These are phyloP conservation scores for Adiantum capillusveneris DNA, from an alignment of 75 land plant genomes.

Conservation along the genomic window DNA sequence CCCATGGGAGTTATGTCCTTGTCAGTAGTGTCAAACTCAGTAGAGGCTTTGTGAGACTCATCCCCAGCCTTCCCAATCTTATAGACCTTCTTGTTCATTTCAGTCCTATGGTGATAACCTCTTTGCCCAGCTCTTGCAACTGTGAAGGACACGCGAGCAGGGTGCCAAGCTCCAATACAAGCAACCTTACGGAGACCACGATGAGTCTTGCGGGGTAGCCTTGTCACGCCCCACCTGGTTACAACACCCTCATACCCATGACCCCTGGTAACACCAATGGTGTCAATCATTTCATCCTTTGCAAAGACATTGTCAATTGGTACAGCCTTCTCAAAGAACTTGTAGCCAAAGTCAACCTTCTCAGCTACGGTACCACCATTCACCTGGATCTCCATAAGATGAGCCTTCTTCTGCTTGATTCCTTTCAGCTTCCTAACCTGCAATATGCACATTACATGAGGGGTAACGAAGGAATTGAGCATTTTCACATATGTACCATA, in stretches of 20 bases:
- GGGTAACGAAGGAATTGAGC: too few relatives aligned
- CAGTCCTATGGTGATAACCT: slow-evolving; percentile 84
- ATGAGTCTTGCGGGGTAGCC: slow-evolving; percentile 76
- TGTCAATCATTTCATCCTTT: slow-evolving; percentile 94
- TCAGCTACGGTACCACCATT: slow-evolving; percentile 72
- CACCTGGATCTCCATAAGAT: slow-evolving; percentile 88
- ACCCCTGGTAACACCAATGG: slow-evolving; percentile 84
- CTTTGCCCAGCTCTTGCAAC: slow-evolving; percentile 89
- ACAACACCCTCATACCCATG: slow-evolving; percentile 96
- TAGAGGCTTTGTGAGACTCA: slow-evolving; percentile 55
- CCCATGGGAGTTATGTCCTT: slow-evolving; percentile 85
- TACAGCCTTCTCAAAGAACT: slow-evolving; percentile 70
- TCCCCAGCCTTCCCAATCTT: slow-evolving; percentile 65
- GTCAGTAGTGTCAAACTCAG: slow-evolving; percentile 77
- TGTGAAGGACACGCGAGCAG: slow-evolving; percentile 87
- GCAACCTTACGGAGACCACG: slow-evolving; percentile 82
- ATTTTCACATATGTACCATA: too few relatives aligned
- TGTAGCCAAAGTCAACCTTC: slow-evolving; percentile 82
- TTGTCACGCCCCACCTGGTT: slow-evolving; percentile 87
- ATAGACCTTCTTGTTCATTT: slow-evolving; percentile 86
- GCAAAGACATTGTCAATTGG: slow-evolving; percentile 76
- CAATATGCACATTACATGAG: too few relatives aligned
- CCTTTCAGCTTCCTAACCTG: slow-evolving; percentile 85
- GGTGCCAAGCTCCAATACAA: slow-evolving; percentile 95
- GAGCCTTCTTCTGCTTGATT: slow-evolving; percentile 82